phyloP scores from a whole-genome alignment of 805 yeast species.

The Barnettozyma populi region DNA sequence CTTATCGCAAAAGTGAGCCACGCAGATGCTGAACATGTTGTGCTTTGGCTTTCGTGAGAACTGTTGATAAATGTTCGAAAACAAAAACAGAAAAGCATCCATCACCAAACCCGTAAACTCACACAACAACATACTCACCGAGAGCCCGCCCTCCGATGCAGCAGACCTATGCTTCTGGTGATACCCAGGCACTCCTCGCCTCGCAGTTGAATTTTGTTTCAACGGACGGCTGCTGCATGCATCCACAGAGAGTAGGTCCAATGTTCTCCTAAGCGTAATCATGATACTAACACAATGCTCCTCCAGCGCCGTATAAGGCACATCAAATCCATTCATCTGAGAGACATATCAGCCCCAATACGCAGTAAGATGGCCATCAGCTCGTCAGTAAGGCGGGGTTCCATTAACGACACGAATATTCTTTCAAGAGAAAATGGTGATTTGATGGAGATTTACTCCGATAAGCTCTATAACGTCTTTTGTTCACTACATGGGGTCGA shows the following conservation, averaged over 20 bases:
- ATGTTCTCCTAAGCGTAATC: not conserved
- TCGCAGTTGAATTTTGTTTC: constrained; percentile 4
- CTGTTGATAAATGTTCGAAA: not conserved
- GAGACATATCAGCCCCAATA: constrained; percentile 13
- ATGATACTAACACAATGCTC: constrained; percentile 1
- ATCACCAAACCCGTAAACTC: not conserved
- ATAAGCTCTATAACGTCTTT: constrained; percentile 30
- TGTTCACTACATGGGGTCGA: constrained; percentile 29
- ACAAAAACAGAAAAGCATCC: not conserved
- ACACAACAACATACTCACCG: not conserved
- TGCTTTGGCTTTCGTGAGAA: not conserved
- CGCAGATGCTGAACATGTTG: constrained; percentile 37
- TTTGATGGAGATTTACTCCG: constrained; percentile 17
- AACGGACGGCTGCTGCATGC: constrained; percentile 14
- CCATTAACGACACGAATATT: not conserved
- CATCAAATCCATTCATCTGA: constrained; percentile 14
- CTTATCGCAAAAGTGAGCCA: constrained; percentile 74
- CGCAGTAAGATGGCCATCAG: not conserved
- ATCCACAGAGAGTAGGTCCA: constrained; percentile 16
- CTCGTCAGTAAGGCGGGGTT: not conserved
- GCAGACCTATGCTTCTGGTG: constrained; percentile 6
- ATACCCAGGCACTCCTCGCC: not conserved
- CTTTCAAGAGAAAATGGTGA: not conserved
- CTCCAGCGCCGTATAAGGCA: constrained; percentile 22
- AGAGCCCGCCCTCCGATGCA: constrained; percentile 1